phyloP scores from a whole-genome alignment of 2,329 filamentous ascomycete genomes.

The Epichloe amarillans region DNA sequence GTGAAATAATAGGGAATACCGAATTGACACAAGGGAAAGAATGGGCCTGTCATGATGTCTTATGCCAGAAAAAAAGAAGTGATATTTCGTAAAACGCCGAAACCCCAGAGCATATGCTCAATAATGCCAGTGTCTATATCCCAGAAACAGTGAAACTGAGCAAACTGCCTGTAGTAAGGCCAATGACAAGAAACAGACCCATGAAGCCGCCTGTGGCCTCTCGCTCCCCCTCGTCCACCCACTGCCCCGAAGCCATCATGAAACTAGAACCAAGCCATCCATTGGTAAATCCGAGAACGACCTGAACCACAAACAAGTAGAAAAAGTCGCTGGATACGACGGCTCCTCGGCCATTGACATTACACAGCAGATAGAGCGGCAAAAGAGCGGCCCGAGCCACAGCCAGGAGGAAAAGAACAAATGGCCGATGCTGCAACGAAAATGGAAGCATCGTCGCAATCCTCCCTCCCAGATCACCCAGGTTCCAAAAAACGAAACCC shows the following conservation, averaged over 20 bases:
- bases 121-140: conserved; percentile 6
- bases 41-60: not conserved
- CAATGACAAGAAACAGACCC: conserved; percentile 77
- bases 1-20: not conserved
- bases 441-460: conserved; percentile 47
- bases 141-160: conserved; percentile 65
- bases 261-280: conserved; percentile 76
- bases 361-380: conserved; percentile 82
- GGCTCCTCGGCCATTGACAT: conserved; percentile 65
- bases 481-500: conserved; percentile 86
- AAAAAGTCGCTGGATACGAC: conserved; percentile 69
- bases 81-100: not conserved
- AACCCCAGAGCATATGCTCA: not conserved
- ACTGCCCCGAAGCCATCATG: conserved; percentile 82
- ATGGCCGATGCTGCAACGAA: conserved; percentile 49
- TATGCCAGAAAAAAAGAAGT: not conserved
- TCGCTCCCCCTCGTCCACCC: conserved; percentile 69
- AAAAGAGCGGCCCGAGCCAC: conserved; percentile 57
- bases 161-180: conserved; percentile 73
- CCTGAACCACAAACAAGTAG: conserved; percentile 72
- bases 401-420: conserved; percentile 52
- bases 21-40: not conserved
- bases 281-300: conserved; percentile 72
- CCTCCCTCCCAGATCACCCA: conserved; percentile 71
- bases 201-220: conserved; percentile 91